Percentiles rank a stretch among this genome's conserved stretches.
phyloP scores from a whole-genome alignment of 169 alveolate species.

The Besnoitia besnoiti region DNA sequence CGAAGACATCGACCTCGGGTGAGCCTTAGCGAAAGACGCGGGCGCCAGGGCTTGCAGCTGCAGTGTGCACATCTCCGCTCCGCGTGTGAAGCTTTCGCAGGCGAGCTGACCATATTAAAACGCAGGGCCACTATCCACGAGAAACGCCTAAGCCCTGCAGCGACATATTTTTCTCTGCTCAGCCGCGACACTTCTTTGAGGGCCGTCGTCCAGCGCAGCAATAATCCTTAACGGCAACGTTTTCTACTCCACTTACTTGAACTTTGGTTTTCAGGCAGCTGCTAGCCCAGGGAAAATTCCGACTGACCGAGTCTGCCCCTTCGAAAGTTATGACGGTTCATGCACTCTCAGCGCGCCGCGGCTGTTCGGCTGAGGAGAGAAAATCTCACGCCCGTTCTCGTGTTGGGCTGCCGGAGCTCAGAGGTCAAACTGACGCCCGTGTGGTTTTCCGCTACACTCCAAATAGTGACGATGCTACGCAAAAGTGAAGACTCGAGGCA shows the following conservation, averaged over 20 bases:
- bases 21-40: background rate
- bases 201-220: too few species aligned
- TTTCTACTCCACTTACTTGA: background rate
- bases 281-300: background rate
- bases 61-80: too few species aligned
- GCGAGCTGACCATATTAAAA: too few species aligned
- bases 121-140: too few species aligned
- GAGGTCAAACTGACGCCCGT: background rate
- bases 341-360: background rate
- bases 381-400: background rate
- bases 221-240: too few species aligned
- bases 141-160: too few species aligned
- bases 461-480: background rate
- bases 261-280: background rate
- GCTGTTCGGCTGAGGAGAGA: background rate
- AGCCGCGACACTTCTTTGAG: background rate
- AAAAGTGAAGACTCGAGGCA: background rate
- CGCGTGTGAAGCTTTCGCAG: too few species aligned
- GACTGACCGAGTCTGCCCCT: background rate
- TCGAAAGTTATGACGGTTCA: background rate
- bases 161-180: background rate
- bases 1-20: slow-evolving; percentile 19
- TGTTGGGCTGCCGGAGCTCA: background rate
- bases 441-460: background rate
- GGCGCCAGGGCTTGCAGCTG: too few species aligned